Percentiles rank a stretch among this genome's conserved stretches.
These are phyloP conservation scores for Quercus mongolica DNA, from an alignment of 306 rosid species.

Conservation along the genomic window DNA sequence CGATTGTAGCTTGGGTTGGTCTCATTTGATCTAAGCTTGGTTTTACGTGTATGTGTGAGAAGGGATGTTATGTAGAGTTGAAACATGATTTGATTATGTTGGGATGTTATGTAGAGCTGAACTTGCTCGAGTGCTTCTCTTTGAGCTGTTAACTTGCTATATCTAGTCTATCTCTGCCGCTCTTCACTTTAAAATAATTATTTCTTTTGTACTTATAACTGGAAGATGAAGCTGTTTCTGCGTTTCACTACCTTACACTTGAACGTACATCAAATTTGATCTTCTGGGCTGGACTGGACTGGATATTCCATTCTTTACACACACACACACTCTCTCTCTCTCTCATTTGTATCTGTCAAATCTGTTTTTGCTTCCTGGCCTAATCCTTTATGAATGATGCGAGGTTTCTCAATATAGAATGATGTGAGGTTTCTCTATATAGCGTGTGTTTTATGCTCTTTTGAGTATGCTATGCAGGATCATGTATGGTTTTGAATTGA, in stretches of 20 bases:
- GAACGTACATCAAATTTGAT: neutral
- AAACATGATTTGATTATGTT: neutral
- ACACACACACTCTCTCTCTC: too few species aligned
- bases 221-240: neutral
- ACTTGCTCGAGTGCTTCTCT: neutral
- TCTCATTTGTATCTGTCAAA: too few species aligned
- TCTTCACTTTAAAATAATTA: neutral
- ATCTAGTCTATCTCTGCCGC: neutral
- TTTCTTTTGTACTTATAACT: neutral
- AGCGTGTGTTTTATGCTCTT: too few species aligned
- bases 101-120: neutral
- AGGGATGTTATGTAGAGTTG: constrained; percentile 11
- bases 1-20: constrained; percentile 23
- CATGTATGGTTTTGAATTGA: too few species aligned
- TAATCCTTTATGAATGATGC: too few species aligned
- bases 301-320: too few species aligned
- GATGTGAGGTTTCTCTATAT: too few species aligned
- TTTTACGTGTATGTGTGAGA: constrained; percentile 20
- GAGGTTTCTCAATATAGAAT: too few species aligned
- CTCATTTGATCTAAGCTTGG: constrained; percentile 11
- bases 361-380: too few species aligned
- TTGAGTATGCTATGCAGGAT: too few species aligned
- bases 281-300: too few species aligned
- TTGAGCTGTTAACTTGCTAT: neutral
- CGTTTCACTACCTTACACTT: neutral